Evolutionary conservation across 768 basidiomycete genomes (phyloP).

Genomic region (Hysterangium stoloniferum): DNA sequence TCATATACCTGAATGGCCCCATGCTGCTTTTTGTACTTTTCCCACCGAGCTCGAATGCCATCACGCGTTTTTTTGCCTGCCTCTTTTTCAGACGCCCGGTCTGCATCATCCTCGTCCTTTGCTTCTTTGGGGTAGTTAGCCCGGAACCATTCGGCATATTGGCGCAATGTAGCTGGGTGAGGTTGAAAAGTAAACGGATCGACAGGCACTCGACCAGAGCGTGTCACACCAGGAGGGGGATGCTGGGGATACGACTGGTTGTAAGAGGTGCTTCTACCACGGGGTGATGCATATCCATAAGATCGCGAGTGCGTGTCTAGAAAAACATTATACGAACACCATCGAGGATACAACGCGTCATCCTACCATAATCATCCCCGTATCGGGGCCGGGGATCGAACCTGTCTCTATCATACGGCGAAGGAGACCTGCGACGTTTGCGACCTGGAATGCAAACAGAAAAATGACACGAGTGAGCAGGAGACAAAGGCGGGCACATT

Average conservation of each 20-base stretch:
- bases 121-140: slow-evolving; percentile 69
- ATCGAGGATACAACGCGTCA: slow-evolving; percentile 15
- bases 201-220: slow-evolving; percentile 38
- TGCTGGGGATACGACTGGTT: slow-evolving; percentile 24
- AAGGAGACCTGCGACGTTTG: slow-evolving; percentile 72
- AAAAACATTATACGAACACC: slow-evolving; percentile 16
- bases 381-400: slow-evolving; percentile 80
- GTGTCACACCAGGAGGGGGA: slow-evolving; percentile 28
- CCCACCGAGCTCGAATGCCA: slow-evolving; percentile 78
- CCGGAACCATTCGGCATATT: slow-evolving; percentile 86
- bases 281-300: slow-evolving; percentile 57
- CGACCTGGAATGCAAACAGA: slow-evolving; percentile 38
- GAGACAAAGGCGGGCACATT: neutral
- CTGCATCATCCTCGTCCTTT: slow-evolving; percentile 72
- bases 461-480: slow-evolving; percentile 10
- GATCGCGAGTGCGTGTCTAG: slow-evolving; percentile 60
- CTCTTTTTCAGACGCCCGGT: slow-evolving; percentile 78
- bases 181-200: slow-evolving; percentile 40
- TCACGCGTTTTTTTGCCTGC: slow-evolving; percentile 72
- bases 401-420: slow-evolving; percentile 76
- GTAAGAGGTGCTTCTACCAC: slow-evolving; percentile 34
- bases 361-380: slow-evolving; percentile 73
- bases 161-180: slow-evolving; percentile 72
- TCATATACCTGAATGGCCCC: slow-evolving; percentile 72
- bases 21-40: slow-evolving; percentile 92